These are phyloP conservation scores for Botryotinia narcissicola DNA, from an alignment of 2,329 filamentous ascomycete genomes.

Conservation along the genomic window DNA sequence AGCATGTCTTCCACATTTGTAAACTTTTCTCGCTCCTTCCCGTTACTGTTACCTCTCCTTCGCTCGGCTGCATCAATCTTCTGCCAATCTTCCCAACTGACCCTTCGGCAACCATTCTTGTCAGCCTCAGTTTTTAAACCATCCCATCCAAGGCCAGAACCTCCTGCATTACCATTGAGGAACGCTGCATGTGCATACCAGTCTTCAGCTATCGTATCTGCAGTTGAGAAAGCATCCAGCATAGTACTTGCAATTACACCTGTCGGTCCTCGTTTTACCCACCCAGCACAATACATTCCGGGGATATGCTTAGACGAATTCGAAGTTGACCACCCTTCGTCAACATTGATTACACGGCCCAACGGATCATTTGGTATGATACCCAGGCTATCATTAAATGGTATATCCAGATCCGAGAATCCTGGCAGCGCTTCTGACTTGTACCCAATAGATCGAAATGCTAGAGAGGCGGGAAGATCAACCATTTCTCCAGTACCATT, in stretches of 20 bases:
- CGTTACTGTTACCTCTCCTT: slow-evolving; percentile 59
- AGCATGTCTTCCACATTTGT: slow-evolving; percentile 58
- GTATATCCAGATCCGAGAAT: slow-evolving; percentile 68
- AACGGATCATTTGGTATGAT: slow-evolving; percentile 78
- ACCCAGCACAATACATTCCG: slow-evolving; percentile 89
- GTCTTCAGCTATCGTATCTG: slow-evolving; percentile 78
- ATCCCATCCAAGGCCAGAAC: slow-evolving; percentile 67
- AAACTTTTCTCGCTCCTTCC: slow-evolving; percentile 77
- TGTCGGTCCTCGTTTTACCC: slow-evolving; percentile 93
- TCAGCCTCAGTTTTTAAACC: slow-evolving; percentile 63
- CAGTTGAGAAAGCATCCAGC: slow-evolving; percentile 89
- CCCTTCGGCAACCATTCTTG: slow-evolving; percentile 55
- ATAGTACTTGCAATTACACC: slow-evolving; percentile 96
- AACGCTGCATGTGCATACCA: slow-evolving; percentile 55
- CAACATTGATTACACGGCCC: slow-evolving; percentile 61
- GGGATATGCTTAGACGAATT: slow-evolving; percentile 44
- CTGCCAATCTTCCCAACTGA: slow-evolving; percentile 84
- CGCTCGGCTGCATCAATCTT: slow-evolving; percentile 79
- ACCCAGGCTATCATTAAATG: slow-evolving; percentile 72
- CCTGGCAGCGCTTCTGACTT: slow-evolving; percentile 75
- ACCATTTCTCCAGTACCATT: slow-evolving; percentile 49
- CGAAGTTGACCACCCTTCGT: slow-evolving; percentile 23
- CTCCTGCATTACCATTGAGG: slow-evolving; percentile 44
- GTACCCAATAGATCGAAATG: slow-evolving; percentile 95
- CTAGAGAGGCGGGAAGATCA: slow-evolving; percentile 63